Conservation (phyloP, 352 stramenopile species). For the Phytophthora niederhauseri region DNA sequence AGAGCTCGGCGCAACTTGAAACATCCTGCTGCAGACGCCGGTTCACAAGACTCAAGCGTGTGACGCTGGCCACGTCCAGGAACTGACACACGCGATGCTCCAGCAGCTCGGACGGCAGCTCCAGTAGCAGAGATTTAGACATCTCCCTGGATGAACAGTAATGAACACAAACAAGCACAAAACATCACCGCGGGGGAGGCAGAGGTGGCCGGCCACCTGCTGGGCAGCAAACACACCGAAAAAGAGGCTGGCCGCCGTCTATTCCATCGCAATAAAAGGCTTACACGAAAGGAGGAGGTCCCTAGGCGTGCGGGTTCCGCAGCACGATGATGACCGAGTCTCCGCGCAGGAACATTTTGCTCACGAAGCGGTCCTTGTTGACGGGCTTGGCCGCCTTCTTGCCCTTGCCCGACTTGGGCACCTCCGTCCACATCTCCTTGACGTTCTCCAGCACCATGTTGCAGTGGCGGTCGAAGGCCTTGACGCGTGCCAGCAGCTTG, state of each 20-base stretch:
- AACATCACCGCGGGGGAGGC: constrained; percentile 1
- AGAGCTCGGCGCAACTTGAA: constrained; percentile 34
- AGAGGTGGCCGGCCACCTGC: constrained; percentile 12
- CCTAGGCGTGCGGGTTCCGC: constrained; percentile 94
- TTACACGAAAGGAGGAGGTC: background rate
- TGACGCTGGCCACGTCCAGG: constrained; percentile 47
- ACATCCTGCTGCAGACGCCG: constrained; percentile 43
- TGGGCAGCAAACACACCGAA: constrained; percentile 17
- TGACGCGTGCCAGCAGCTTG: constrained; percentile 98
- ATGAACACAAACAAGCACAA: background rate
- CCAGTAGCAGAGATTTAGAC: constrained; percentile 24
- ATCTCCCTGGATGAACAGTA: background rate
- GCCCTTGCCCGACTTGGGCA: constrained; percentile 96
- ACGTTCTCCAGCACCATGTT: constrained; percentile 99
- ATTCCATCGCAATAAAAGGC: constrained; percentile 32
- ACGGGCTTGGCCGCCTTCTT: constrained; percentile 96
- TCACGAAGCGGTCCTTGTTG: constrained; percentile 99
- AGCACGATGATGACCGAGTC: constrained; percentile 99
- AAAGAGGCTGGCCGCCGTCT: constrained; percentile 25
- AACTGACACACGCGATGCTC: constrained; percentile 52
- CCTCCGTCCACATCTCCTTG: constrained; percentile 99
- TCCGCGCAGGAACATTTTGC: constrained; percentile 99
- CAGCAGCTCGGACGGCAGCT: constrained; percentile 45
- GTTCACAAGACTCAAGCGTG: constrained; percentile 42
- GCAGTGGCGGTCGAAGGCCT: constrained; percentile 99